Percentiles rank a stretch among this genome's conserved stretches.
Conservation (phyloP, 1,284 basidiomycete genomes). For the Schizopora paradoxa region DNA sequence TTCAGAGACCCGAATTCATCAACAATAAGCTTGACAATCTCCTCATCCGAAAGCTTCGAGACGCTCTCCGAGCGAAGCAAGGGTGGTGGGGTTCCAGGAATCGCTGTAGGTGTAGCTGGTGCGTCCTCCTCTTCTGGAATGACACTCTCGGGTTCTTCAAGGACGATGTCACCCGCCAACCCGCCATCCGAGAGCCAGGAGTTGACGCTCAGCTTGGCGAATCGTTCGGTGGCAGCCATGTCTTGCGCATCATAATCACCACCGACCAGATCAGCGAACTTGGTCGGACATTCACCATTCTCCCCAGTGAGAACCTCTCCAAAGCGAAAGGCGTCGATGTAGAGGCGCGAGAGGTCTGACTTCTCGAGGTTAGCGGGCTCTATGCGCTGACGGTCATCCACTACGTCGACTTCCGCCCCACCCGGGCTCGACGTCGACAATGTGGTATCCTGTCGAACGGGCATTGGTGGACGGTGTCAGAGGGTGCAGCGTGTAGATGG, state of each 20-base stretch:
- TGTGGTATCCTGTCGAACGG: no score
- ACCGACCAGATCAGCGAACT: constrained; percentile 11
- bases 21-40: constrained; percentile 49
- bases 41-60: constrained; percentile 6
- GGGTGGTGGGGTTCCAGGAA: neutral
- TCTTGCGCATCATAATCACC: constrained; percentile 7
- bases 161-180: neutral
- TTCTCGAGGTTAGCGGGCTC: constrained; percentile 10
- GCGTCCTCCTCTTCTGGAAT: neutral
- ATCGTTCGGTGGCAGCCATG: constrained; percentile 12
- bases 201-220: constrained; percentile 13
- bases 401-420: no score
- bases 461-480: no score
- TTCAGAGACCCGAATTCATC: constrained; percentile 44
- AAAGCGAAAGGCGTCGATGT: constrained; percentile 12
- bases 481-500: no score
- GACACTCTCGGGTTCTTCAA: neutral
- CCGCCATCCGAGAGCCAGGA: constrained; percentile 1
- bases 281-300: no score
- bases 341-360: constrained; percentile 12
- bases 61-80: constrained; percentile 1
- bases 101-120: neutral
- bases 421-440: no score
- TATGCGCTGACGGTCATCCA: no score
- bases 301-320: constrained; percentile 10